Evolutionary conservation across 2,329 filamentous ascomycete species (phyloP).

Genomic region (Botrytis sinoallii): DNA sequence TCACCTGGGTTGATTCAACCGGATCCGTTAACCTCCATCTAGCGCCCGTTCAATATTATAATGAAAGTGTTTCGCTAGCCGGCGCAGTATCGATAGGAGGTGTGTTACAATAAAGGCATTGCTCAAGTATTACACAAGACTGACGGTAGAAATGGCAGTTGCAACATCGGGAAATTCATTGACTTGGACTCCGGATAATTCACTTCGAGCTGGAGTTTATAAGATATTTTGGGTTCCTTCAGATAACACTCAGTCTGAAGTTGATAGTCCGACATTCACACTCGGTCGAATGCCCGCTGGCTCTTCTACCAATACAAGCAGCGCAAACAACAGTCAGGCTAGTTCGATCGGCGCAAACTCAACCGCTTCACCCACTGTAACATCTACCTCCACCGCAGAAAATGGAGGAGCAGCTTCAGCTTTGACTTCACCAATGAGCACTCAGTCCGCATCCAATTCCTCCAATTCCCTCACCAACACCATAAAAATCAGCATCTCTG

Average conservation of each 20-base stretch:
- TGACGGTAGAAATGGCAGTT: background rate
- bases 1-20: background rate
- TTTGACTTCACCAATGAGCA: no score
- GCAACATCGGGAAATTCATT: background rate
- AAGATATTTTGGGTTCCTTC: background rate
- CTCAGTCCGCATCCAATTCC: background rate
- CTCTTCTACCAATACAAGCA: background rate
- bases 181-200: background rate
- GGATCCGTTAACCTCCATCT: background rate
- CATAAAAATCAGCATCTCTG: background rate
- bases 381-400: no score
- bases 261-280: background rate
- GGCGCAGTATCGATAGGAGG: background rate
- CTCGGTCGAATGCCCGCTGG: background rate
- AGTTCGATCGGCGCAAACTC: background rate
- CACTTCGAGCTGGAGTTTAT: background rate
- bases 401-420: background rate
- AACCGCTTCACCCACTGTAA: background rate
- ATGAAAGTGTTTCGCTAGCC: background rate
- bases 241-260: background rate
- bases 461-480: background rate
- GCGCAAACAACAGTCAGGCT: background rate
- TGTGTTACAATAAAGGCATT: background rate
- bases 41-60: background rate
- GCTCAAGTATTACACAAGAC: background rate